A percentile compares a stretch with the other conserved stretches of the same genome.
Conservation (phyloP, 805 yeast species). For the Clavispora vitiphila region DNA sequence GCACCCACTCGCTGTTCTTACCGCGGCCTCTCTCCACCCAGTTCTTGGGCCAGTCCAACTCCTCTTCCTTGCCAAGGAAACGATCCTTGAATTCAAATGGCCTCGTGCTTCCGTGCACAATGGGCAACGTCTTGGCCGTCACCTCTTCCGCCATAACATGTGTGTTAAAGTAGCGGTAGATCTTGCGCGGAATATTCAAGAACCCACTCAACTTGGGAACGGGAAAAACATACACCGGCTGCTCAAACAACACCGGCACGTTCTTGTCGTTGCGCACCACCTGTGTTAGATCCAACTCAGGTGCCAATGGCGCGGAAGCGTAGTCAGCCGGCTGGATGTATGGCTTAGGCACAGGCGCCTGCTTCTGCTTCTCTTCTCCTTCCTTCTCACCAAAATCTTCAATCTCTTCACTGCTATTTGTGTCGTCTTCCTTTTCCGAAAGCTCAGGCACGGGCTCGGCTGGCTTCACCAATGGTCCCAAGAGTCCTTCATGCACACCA, state of each 20-base stretch:
- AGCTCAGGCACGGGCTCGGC: constrained; percentile 20
- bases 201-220: constrained; percentile 81
- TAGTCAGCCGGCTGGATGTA: constrained; percentile 62
- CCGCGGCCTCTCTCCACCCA: constrained; percentile 80
- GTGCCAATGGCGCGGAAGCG: constrained; percentile 48
- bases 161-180: constrained; percentile 72
- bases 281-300: constrained; percentile 45
- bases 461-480: constrained; percentile 73
- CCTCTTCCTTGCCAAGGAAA: constrained; percentile 20
- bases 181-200: constrained; percentile 65
- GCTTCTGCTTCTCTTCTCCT: constrained; percentile 24
- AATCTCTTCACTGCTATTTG: constrained; percentile 10
- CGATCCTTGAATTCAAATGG: constrained; percentile 46
- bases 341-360: constrained; percentile 54
- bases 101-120: constrained; percentile 49
- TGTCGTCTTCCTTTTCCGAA: constrained; percentile 7
- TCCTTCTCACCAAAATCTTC: constrained; percentile 15
- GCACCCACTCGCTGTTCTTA: constrained; percentile 83
- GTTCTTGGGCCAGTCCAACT: constrained; percentile 26
- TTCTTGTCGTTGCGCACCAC: constrained; percentile 27
- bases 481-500: constrained; percentile 90
- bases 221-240: constrained; percentile 73
- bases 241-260: constrained; percentile 61
- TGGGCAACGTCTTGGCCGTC: constrained; percentile 49
- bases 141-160: constrained; percentile 66